These are phyloP conservation scores for Lactarius quietus DNA, from an alignment of 768 basidiomycete species.

Conservation along the genomic window DNA sequence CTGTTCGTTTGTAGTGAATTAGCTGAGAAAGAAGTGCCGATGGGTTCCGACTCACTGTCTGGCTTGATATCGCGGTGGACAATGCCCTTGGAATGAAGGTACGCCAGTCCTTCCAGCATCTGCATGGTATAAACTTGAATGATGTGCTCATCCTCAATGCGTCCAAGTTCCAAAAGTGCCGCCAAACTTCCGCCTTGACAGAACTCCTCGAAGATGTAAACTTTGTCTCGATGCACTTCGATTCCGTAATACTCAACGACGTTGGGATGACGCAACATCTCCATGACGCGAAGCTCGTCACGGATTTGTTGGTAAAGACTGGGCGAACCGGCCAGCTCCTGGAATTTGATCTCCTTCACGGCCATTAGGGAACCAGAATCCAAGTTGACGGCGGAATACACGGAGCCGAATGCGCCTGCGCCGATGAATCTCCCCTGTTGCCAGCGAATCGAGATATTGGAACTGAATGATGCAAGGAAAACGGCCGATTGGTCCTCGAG, in stretches of 20 bases:
- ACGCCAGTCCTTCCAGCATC: constrained; percentile 91
- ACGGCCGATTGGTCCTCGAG: constrained; percentile 91
- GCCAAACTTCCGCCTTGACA: constrained; percentile 95
- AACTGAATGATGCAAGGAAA: constrained; percentile 92
- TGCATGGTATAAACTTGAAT: constrained; percentile 96
- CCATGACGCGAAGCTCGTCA: constrained; percentile 97
- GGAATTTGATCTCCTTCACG: constrained; percentile 98
- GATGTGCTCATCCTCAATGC: constrained; percentile 95
- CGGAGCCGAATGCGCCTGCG: constrained; percentile 98
- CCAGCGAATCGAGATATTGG: constrained; percentile 95
- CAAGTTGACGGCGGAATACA: constrained; percentile 96
- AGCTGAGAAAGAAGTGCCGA: background rate
- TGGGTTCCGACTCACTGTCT: constrained; percentile 69
- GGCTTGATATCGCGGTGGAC: constrained; percentile 98
- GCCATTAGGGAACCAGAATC: constrained; percentile 97
- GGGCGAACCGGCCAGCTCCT: constrained; percentile 85
- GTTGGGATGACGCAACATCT: constrained; percentile 95
- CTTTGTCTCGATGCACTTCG: constrained; percentile 97
- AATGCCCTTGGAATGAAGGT: constrained; percentile 89
- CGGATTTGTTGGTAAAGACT: constrained; percentile 89
- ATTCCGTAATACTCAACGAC: constrained; percentile 99
- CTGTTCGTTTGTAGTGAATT: constrained; percentile 39
- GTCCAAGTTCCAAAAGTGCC: constrained; percentile 82
- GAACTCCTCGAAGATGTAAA: constrained; percentile 98
- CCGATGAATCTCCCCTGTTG: constrained; percentile 98